Percentiles rank a stretch among this genome's conserved stretches.
These are phyloP conservation scores for Fusarium scirpi DNA, from an alignment of 2,329 filamentous ascomycete species.

Conservation along the genomic window DNA sequence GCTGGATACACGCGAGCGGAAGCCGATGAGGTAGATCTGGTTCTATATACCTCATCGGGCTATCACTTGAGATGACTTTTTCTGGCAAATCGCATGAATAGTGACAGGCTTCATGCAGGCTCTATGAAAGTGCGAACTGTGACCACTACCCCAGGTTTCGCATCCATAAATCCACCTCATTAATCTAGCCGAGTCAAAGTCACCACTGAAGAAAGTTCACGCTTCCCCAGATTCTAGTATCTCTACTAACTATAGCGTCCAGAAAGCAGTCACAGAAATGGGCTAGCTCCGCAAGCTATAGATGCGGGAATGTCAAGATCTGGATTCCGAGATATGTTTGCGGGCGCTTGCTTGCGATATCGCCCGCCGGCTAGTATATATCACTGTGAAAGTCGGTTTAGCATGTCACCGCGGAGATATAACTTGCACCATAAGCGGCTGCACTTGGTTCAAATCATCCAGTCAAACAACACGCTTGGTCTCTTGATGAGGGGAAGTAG, in stretches of 20 bases:
- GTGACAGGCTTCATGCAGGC: background rate
- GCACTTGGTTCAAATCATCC: no score
- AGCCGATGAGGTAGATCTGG: background rate
- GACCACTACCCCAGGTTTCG: background rate
- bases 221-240: background rate
- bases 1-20: background rate
- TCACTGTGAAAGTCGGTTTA: background rate
- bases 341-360: background rate
- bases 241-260: background rate
- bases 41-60: no score
- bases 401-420: background rate
- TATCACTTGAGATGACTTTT: no score
- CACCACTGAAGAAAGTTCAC: background rate
- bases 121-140: background rate
- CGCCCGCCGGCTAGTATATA: background rate
- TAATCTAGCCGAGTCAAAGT: accelerated
- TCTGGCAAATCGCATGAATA: no score
- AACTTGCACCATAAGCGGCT: background rate
- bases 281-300: no score
- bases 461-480: background rate
- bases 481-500: background rate
- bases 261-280: accelerated
- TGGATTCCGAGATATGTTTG: background rate
- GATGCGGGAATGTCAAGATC: background rate
- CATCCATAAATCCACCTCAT: background rate